Percentiles rank a stretch among this genome's conserved stretches.
These are phyloP conservation scores for Somion occarium DNA, from an alignment of 1,284 basidiomycete species.

Conservation along the genomic window DNA sequence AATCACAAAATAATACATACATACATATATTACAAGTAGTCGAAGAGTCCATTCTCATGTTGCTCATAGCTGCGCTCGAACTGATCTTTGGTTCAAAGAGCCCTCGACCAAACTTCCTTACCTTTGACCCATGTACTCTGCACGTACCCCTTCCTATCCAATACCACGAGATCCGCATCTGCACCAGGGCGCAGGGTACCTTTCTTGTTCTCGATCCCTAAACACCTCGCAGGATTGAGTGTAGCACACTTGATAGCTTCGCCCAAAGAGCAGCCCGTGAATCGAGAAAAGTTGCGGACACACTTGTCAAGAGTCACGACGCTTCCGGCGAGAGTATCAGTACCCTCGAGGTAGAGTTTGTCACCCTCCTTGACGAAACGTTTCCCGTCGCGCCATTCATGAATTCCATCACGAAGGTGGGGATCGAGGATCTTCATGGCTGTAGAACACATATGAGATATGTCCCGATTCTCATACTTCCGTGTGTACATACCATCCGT, in stretches of 20 bases:
- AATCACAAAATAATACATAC: too few relatives aligned
- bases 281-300: constrained; percentile 78
- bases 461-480: background rate
- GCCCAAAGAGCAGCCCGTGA: constrained; percentile 78
- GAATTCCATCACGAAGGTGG: constrained; percentile 74
- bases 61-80: too few relatives aligned
- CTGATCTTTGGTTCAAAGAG: background rate
- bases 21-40: too few relatives aligned
- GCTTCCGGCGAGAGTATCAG: constrained; percentile 83
- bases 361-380: constrained; percentile 78
- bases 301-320: constrained; percentile 81
- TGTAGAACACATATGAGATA: constrained; percentile 23
- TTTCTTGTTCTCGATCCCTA: constrained; percentile 75
- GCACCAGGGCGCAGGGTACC: constrained; percentile 76
- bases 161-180: constrained; percentile 80
- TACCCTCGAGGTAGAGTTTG: constrained; percentile 79
- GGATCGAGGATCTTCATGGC: constrained; percentile 89
- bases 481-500: constrained; percentile 64
- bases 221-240: constrained; percentile 76
- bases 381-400: constrained; percentile 82
- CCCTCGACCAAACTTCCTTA: constrained; percentile 56
- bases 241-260: constrained; percentile 85
- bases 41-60: too few relatives aligned
- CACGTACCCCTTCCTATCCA: constrained; percentile 66
- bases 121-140: constrained; percentile 81